Evolutionary conservation across 441 rosid genomes (phyloP), one percentile per base, ranked within the genome.

Genomic region (Erodium trifolium): DNA sequence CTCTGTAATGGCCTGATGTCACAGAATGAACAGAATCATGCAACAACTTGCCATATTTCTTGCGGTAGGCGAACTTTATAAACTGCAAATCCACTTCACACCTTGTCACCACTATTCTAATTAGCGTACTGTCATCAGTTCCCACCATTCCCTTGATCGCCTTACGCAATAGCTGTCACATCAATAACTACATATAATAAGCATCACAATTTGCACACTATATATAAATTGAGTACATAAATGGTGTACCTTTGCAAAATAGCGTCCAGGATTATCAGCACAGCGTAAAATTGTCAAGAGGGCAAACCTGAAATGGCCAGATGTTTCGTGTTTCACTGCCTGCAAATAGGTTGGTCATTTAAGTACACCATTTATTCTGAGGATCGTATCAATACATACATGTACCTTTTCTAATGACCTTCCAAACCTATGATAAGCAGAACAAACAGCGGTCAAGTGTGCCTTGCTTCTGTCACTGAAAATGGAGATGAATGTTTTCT

Each of bases 91-190:
- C 94, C 17, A 88, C 64, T 79, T 88, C 96, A 27, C 86, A 77
- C 73, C 95, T 90, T 2, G 93, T 90, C 27, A 86, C 83, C 8
- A 87, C 68, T 64, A 87, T 65, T 76, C 96, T 82, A 17, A 84
- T 87, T 16, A 92, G 76, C 17, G 90, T 75, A 0, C 81, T 65
- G 60, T 89, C 96, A 51, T 82, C 81, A 0, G 94, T 89, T 47
- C 92, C 27, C 27, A 23, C 96, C 63, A 88, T 67, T 23, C 97
- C 91, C 75, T 82, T 88, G 92, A 88, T 89, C 0, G 97, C 82
- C 77, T 83, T 86, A 27, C 82, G 71, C 71, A 91, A 62, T 13
- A 85, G 84, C 97, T 90, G 86, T 4, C 14, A 4, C 27, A 3
- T 7, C 10, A 2, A 34, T 35, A 29, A 10, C 64, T 51, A 19